Base-by-base conservation (phyloP, 1,284 basidiomycete species). In the Tilletia walkeri region DNA sequence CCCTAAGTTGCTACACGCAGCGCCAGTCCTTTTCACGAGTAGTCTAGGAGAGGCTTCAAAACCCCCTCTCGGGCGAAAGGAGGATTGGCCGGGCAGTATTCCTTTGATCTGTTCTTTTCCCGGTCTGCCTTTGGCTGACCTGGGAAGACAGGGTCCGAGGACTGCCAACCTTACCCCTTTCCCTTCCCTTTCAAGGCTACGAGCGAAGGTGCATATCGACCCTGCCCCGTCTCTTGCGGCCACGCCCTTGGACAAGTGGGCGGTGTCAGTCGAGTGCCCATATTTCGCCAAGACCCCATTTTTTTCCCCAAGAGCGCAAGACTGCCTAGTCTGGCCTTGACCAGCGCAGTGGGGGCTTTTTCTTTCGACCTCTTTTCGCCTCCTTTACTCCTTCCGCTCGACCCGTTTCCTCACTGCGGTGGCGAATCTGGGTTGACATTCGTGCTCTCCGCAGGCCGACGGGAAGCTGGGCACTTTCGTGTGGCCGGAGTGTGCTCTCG, bases 1-100 rank as follows among this genome's bases (percentile, higher is more conserved):
- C 59, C 59, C 59, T 63, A 63, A 63, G 59, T 63, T 63, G 59
- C 59, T 63, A 63, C 30, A 41, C 34, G 59, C 59, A 63, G 59
- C 59, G 59, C 36, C 38, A 41, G 59, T 45, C 41, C 41, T 45
- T 45, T 45, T 45, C 14, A 45, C 41, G 41, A 45, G 41, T 45
- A 45, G 6, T 14, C 41, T 45, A 45, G 41, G 14, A 9, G 41
- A 14, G 41, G 41, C 24, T 30, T 30, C 24, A 18, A 18, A 6
- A 53, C 7, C 50, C 16, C 50, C 50, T 7, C 20, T 24, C n/a
- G 16, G 18, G 20, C 12, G 50, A 53, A n/a, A n/a, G 50, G 6
- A 53, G 50, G 41, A 3, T 45, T 45, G 41, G 41, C 41, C 41
- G 41, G 41, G 41, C 41, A 45, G 41, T 45, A 9, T 14, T 45